Evolutionary conservation across 352 stramenopile species (phyloP), one percentile per base, ranked within the genome.

Genomic region (Phytophthora tentaculata): DNA sequence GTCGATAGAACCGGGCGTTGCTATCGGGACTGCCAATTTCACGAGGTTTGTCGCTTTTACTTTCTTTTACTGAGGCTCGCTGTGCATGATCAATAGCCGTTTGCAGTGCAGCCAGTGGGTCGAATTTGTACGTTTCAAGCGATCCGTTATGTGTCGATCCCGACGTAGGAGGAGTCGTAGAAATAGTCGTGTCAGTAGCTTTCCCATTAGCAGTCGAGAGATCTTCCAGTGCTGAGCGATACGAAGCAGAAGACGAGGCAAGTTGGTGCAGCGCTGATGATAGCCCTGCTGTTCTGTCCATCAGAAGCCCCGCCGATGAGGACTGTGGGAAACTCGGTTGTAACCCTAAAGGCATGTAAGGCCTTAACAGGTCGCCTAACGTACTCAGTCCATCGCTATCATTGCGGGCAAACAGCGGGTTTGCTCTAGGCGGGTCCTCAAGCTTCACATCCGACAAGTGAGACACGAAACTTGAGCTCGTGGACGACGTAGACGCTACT

Each of bases 61-160:
- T 60, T 54, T 22, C 28, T 28, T 20, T 43, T 44, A 26, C 56
- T 8, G 70, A 69, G 9, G 64, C 59, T 24, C 76, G 72, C 32
- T 74, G 66, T 37, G 78, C 77, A 52, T 77, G 74, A 43, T 83
- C 73, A 61, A 86, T 88, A 14, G 76, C 77, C 29, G 75, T 86
- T 52, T 93, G 84, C 23, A 90, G 69, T 26, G 83, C 83, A 44
- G 73, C 75, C 35, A 93, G 76, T 22, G 82, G 80, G 20, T 92
- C 79, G 56, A 90, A 91, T 2, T 63, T 69, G 61, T 90, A 89
- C 20, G 59, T 54, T 24, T 66, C 56, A 16, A 68, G 19, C 13
- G 37, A n/a, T 32, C 9, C 39, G 19, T 47, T 48, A 32, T 68
- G 50, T 0, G 32, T 49, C 58, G 50, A 48, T 51, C 44, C 64